Evolutionary conservation across 2,329 filamentous ascomycete species (phyloP).

Genomic region (Aspergillus versicolor): DNA sequence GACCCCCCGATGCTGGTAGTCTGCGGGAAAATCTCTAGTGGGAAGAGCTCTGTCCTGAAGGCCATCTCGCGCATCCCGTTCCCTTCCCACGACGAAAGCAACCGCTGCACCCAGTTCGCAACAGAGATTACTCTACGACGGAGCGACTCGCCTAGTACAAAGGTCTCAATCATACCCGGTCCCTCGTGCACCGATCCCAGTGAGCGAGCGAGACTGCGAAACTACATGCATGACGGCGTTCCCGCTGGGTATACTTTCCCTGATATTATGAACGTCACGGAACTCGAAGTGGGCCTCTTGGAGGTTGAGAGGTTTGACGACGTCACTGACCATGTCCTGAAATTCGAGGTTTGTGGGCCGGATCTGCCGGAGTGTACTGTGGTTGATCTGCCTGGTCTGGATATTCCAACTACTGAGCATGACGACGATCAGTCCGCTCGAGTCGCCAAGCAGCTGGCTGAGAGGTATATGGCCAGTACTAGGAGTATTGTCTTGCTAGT

Average conservation of each 20-base stretch:
- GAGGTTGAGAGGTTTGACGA: constrained; percentile 17
- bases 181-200: constrained; percentile 17
- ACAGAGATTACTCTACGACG: constrained; percentile 59
- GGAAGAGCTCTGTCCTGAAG: constrained; percentile 65
- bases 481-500: constrained; percentile 62
- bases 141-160: constrained; percentile 34
- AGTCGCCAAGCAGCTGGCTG: constrained; percentile 50
- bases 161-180: constrained; percentile 45
- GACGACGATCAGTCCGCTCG: constrained; percentile 49
- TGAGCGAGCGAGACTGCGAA: constrained; percentile 3
- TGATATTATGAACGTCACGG: constrained; percentile 54
- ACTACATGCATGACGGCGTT: constrained; percentile 15
- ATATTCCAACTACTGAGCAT: constrained; percentile 56
- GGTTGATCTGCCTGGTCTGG: constrained; percentile 62
- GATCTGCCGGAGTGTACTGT: constrained; percentile 61
- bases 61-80: constrained; percentile 63
- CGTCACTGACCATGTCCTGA: constrained; percentile 51
- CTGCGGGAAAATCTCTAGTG: constrained; percentile 60
- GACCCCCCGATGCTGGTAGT: constrained; percentile 58
- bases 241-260: constrained; percentile 35
- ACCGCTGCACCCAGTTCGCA: constrained; percentile 60
- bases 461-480: constrained; percentile 56
- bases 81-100: constrained; percentile 49
- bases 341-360: constrained; percentile 60
- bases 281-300: constrained; percentile 51